Base-by-base conservation (phyloP, 345 rosid species). In the Gynandropsis gynandra region DNA sequence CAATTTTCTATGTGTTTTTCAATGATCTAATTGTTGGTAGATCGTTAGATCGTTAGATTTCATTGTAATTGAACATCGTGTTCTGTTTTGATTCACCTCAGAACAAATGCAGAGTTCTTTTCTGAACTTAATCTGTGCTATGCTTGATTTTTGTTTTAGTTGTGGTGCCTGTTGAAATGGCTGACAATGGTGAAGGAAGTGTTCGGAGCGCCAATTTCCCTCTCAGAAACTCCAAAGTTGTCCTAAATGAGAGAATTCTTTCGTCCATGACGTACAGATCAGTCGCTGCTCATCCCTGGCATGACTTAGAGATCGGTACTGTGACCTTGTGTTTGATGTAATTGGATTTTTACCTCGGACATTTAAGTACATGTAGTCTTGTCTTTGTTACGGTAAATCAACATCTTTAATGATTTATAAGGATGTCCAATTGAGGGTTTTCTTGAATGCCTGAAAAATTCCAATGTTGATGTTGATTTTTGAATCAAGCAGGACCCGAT, bases 231-330 rank as follows among this genome's bases (percentile, higher is more conserved):
- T 66, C 67, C n/a, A 46, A 40, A 39, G 73, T 56, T 24, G 57
- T 47, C 13, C 79, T 92, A 37, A 92, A 83, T 50, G 94, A 81
- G 50, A 80, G 94, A 60, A 93, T 85, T 44, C 78, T 88, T 54
- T 73, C 90, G 14, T 85, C 97, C 10, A 73, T 93, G 76, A 69
- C 87, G 2, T 66, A 72, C 31, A 72, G 90, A 76, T 76, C 90
- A 15, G 61, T 80, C 41, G 94, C 97, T 66, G 94, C 97, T 47
- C 97, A 88, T 74, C 95, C 99, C 16, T 93, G 97, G 99, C 97
- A 93, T 62, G 89, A 85, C 69, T 60, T 88, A 64, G 87, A 85
- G 67, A 85, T 88, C 46, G 99, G 97, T 85, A 73, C 5, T 16
- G 2, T 34, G 24, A 19, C 32, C 42, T 37, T 46, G 34, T 45